Base-by-base conservation (phyloP, 495 filamentous ascomycete genomes). In the Lasiosphaeriaceae sp. region DNA sequence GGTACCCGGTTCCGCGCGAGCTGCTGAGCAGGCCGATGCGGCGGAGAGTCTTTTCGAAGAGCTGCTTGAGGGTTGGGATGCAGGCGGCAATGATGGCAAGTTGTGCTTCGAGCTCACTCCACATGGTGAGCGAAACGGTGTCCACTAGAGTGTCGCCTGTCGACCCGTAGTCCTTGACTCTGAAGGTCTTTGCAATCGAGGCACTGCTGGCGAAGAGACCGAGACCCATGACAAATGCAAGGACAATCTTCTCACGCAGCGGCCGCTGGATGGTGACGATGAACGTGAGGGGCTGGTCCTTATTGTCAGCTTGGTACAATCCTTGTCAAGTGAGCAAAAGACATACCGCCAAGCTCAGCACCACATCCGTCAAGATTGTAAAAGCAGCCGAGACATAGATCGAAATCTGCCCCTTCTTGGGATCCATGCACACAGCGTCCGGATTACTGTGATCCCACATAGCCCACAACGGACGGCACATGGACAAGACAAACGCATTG, bases 301-400 rank as follows among this genome's bases (percentile, higher is more conserved):
- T 11, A 31, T 35, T 16, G 22, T 19, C 5, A 34, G 20, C 26
- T 31, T 31, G 4, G 26, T n/a, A 2, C 34, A 37, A 2, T 2
- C 34, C 2, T 43, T 43, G 39, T 17, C 8, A 12, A n/a, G 14
- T 14, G 39, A 43, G 3, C 7, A 17, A 5, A n/a, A 14, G 14
- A 16, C 50, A 52, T 43, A 52, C 31, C 0, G 34, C 50, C 14
- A 68, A 29, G 50, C 64, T 66, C 26, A 72, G 56, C 21, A 64
- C 59, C 5, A 74, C 34, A 56, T 74, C 70, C 2, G 68, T 70
- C 21, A 62, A 21, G 31, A 71, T 67, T 22, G 43, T 64, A 29
- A 74, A 44, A 7, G 48, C 63, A 0, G 65, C 54, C 17, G 52
- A 61, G 47, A 65, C 57, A 47, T 69, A 71, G 12, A 69, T 58